A percentile compares a stretch with the other conserved stretches of the same genome.
phyloP scores from a whole-genome alignment of 1,284 basidiomycete species.

The Microstroma glucosiphilum region DNA sequence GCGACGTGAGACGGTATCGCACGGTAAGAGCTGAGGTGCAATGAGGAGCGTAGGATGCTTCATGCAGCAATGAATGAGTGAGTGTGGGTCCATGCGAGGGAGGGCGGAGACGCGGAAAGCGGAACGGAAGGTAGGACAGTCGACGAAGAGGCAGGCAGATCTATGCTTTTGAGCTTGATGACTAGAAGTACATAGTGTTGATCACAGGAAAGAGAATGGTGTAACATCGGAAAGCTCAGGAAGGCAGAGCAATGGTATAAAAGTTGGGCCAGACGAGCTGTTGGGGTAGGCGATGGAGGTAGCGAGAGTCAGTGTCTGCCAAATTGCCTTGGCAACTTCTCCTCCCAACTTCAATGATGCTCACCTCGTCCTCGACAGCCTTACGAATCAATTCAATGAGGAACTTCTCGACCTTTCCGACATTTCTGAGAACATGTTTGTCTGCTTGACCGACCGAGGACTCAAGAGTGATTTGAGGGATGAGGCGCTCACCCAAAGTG shows the following conservation, averaged over 20 bases:
- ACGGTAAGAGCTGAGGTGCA: too few relatives aligned
- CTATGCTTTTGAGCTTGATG: background rate
- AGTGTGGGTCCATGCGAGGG: background rate
- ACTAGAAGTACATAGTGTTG: background rate
- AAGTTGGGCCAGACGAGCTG: slow-evolving; percentile 46
- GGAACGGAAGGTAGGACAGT: background rate
- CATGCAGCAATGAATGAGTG: background rate
- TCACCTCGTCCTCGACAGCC: slow-evolving; percentile 63
- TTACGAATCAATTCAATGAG: slow-evolving; percentile 90
- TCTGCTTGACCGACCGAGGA: slow-evolving; percentile 92
- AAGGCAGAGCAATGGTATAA: slow-evolving; percentile 44
- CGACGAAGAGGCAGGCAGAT: too few relatives aligned
- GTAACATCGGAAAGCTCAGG: background rate
- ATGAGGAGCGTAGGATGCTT: too few relatives aligned
- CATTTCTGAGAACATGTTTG: slow-evolving; percentile 92
- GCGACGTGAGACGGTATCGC: too few relatives aligned
- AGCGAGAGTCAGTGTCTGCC: background rate
- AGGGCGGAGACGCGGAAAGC: background rate
- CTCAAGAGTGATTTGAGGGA: slow-evolving; percentile 90
- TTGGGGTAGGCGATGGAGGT: background rate
- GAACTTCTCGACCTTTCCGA: slow-evolving; percentile 90
- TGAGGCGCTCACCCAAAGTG: slow-evolving; percentile 64
- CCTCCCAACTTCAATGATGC: background rate
- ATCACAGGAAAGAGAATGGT: background rate
- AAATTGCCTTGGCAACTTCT: background rate